Base-by-base conservation (phyloP, 805 yeast genomes). In the Saturnispora dispora region DNA sequence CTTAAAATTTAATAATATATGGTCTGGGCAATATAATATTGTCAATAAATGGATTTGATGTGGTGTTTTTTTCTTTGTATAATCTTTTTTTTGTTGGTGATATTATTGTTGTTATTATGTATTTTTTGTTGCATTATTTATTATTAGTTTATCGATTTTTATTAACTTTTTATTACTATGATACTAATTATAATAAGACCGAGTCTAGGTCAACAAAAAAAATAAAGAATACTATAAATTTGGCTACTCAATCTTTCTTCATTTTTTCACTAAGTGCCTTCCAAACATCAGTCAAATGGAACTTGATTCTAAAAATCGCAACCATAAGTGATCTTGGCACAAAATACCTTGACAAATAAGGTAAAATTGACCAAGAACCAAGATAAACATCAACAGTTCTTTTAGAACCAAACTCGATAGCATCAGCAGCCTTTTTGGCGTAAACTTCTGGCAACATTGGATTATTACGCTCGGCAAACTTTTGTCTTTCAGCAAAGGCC, bases 371-470 rank as follows among this genome's bases (percentile, higher is more conserved):
- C 52, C 59, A 59, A 13, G 58, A 50, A n/a, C 91, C 91, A 48
- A 84, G 68, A 61, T 81, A 82, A 15, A 75, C 67, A 60, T 82
- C 77, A 42, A 83, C 72, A 0, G 71, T 53, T 10, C 52, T 71
- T 49, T 68, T 72, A 3, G 56, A 58, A 39, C 66, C 61, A 5
- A 60, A 57, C 40, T 69, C 56, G 28, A 82, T 68, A 56, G 81
- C 85, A 39, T 64, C 60, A n/a, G 78, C 78, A 1, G 84, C 79
- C 45, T 71, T 61, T 18, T 58, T 58, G 1, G 88, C 88, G 60
- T 81, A 86, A 1, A 50, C 63, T n/a, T 74, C 79, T 0, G 87
- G 75, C 1, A 67, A 50, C 77, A 82, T 78, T 27, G 93, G 91
- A 20, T 67, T 66, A 63, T 78, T 77, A 17, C 75, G 71, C 35